These are phyloP conservation scores for Leishmania major DNA, from an alignment of 208 protist genomes.

Conservation along the genomic window DNA sequence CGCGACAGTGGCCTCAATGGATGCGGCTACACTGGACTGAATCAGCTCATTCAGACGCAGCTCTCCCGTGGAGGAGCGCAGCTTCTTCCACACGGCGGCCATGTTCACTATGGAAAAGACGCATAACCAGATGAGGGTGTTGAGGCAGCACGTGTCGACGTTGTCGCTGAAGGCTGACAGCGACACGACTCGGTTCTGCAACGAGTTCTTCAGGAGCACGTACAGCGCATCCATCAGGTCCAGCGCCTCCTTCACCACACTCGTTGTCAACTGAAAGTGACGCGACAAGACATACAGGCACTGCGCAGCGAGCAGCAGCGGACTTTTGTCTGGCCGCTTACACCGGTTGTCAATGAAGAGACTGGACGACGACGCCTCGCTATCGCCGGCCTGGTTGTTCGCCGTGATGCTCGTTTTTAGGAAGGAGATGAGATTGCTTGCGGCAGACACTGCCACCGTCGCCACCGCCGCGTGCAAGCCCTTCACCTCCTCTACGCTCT, in stretches of 20 bases:
- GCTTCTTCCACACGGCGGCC: conserved; percentile 64
- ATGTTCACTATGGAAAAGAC: conserved; percentile 73
- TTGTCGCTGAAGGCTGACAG: conserved; percentile 31
- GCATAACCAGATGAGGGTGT: conserved; percentile 68
- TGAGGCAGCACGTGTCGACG: conserved; percentile 45
- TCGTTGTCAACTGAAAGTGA: conserved; percentile 82
- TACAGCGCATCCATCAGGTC: conserved; percentile 43
- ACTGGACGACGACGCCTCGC: conserved; percentile 14
- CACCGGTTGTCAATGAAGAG: conserved; percentile 19
- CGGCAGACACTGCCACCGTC: conserved; percentile 38
- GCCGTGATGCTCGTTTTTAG: conserved; percentile 30
- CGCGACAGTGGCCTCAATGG: conserved; percentile 39
- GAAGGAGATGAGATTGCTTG: conserved; percentile 55
- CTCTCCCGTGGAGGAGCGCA: conserved; percentile 36
- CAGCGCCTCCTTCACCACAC: conserved; percentile 58
- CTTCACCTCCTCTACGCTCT: conserved; percentile 24
- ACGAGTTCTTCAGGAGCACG: conserved; percentile 20
- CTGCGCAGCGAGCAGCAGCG: conserved; percentile 72
- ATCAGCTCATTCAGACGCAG: conserved; percentile 56
- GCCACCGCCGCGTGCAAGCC: conserved; percentile 32
- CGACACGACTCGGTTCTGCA: conserved; percentile 19
- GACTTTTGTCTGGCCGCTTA: conserved; percentile 32
- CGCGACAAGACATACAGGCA: conserved; percentile 83
- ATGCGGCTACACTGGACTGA: conserved; percentile 34
- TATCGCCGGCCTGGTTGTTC: conserved; percentile 25